Conservation (phyloP, 2,329 filamentous ascomycete species). For the Metarhizium robertsii region DNA sequence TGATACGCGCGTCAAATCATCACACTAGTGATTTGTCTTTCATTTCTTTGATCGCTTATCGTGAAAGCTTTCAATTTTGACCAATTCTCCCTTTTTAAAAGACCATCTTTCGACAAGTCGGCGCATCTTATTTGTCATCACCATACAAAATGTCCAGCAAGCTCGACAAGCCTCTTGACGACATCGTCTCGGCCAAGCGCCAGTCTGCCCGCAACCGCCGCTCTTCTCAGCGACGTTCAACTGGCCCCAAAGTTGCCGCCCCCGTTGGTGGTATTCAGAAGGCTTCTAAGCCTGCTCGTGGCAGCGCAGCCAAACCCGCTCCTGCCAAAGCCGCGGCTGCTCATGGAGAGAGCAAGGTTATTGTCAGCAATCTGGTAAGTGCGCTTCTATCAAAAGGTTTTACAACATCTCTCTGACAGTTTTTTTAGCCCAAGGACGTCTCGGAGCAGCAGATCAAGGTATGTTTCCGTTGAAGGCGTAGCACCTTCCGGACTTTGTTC, state of each 20-base stretch:
- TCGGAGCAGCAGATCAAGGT: conserved; percentile 98
- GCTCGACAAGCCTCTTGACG: conserved; percentile 93
- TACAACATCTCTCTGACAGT: not conserved
- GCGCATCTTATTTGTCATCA: conserved; percentile 22
- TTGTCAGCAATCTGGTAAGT: conserved; percentile 95
- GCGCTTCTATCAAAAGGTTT: not conserved
- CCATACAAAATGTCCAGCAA: conserved; percentile 73
- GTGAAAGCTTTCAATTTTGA: not conserved
- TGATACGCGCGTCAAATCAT: not conserved
- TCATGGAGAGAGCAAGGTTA: conserved; percentile 82
- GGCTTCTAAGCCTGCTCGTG: conserved; percentile 53
- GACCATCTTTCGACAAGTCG: conserved; percentile 9
- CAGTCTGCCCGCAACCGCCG: conserved; percentile 44
- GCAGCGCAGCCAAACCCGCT: conserved; percentile 47
- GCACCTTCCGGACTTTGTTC: conserved; percentile 62
- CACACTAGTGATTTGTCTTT: not conserved
- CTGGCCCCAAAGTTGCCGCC: conserved; percentile 47
- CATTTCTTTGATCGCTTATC: not conserved
- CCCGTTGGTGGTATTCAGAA: conserved; percentile 85
- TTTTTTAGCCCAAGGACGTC: conserved; percentile 80
- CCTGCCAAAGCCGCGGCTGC: conserved; percentile 54
- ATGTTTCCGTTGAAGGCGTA: conserved; percentile 85
- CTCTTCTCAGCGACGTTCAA: conserved; percentile 38
- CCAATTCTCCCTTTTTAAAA: not conserved
- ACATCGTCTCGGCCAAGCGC: conserved; percentile 78